A percentile compares a stretch with the other conserved stretches of the same genome.
These are phyloP conservation scores for Sporisorium sorghi DNA, from an alignment of 1,284 basidiomycete genomes.

Conservation along the genomic window DNA sequence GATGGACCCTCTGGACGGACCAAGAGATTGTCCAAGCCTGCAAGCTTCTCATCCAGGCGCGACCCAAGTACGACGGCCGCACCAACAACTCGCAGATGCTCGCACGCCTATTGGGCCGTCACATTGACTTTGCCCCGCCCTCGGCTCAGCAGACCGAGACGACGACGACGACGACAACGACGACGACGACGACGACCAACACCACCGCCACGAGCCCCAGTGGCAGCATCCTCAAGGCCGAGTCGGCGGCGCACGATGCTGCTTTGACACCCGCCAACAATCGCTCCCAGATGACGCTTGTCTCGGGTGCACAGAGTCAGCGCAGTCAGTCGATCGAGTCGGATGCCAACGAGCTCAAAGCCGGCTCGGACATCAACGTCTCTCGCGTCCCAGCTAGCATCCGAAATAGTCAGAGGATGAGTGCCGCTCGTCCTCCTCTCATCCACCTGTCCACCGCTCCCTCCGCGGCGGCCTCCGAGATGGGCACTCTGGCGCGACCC, in stretches of 20 bases:
- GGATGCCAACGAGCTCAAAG: slow-evolving; percentile 9
- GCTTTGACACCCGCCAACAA: slow-evolving; percentile 6
- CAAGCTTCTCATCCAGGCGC: slow-evolving; percentile 35
- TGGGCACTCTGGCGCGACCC: slow-evolving; percentile 11
- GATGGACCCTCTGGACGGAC: slow-evolving; percentile 51
- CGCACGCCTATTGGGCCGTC: slow-evolving; percentile 32
- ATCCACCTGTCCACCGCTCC: slow-evolving; percentile 43
- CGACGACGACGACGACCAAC: slow-evolving; percentile 8
- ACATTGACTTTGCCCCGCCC: slow-evolving; percentile 30
- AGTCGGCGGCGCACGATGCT: not conserved
- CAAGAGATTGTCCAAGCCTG: slow-evolving; percentile 33
- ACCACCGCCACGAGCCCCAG: slow-evolving; percentile 19
- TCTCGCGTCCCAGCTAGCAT: slow-evolving; percentile 25
- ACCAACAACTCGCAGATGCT: slow-evolving; percentile 45
- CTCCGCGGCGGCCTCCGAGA: slow-evolving; percentile 1
- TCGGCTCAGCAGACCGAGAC: not conserved
- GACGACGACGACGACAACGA: not conserved
- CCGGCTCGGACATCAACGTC: not conserved
- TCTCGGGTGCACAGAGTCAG: slow-evolving; percentile 29
- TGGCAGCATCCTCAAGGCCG: slow-evolving; percentile 28
- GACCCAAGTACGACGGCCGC: slow-evolving; percentile 49
- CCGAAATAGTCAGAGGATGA: slow-evolving; percentile 34
- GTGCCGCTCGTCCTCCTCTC: slow-evolving; percentile 27
- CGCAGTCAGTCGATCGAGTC: slow-evolving; percentile 31
- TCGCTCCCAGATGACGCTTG: slow-evolving; percentile 31